Percentiles rank a stretch among this genome's conserved stretches.
These are phyloP conservation scores for Rhododendron molle DNA, from an alignment of 148 eudicot species.

Conservation along the genomic window DNA sequence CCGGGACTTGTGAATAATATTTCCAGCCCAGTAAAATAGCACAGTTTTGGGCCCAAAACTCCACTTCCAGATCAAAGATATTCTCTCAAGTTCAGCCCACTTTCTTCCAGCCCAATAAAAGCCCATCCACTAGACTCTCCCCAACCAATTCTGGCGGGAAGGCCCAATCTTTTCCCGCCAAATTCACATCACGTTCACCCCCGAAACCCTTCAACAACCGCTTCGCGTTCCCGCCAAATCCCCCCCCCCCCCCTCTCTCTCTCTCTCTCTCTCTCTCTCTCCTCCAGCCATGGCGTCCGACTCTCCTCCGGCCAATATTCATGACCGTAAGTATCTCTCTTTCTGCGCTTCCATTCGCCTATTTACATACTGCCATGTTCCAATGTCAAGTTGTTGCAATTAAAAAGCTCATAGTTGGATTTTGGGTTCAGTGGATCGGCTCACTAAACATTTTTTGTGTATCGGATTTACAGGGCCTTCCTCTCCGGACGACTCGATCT, in stretches of 20 bases:
- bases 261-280: constrained; percentile 9
- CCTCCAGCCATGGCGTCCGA: constrained; percentile 60
- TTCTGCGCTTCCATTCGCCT: not conserved
- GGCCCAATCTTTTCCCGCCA: constrained; percentile 9
- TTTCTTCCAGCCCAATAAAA: not conserved
- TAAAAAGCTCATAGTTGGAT: no score
- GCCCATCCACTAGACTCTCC: not conserved
- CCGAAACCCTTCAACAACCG: not conserved
- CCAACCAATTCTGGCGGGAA: constrained; percentile 1
- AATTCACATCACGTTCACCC: not conserved
- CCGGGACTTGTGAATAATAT: not conserved
- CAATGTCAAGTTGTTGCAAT: no score
- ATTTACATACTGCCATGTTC: no score
- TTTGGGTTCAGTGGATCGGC: no score
- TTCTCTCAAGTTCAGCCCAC: not conserved
- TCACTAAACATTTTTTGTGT: not conserved
- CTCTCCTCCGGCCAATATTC: constrained; percentile 45
- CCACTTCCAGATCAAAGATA: not conserved
- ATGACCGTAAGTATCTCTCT: constrained; percentile 33
- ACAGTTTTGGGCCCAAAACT: not conserved
- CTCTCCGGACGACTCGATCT: constrained; percentile 62
- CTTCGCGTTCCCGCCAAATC: not conserved
- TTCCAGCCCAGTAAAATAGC: not conserved
- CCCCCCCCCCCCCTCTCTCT: no score
- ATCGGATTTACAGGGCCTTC: constrained; percentile 50